These are phyloP conservation scores for Ananas comosus DNA, from an alignment of 176 grass and related monocot genomes.

Conservation along the genomic window DNA sequence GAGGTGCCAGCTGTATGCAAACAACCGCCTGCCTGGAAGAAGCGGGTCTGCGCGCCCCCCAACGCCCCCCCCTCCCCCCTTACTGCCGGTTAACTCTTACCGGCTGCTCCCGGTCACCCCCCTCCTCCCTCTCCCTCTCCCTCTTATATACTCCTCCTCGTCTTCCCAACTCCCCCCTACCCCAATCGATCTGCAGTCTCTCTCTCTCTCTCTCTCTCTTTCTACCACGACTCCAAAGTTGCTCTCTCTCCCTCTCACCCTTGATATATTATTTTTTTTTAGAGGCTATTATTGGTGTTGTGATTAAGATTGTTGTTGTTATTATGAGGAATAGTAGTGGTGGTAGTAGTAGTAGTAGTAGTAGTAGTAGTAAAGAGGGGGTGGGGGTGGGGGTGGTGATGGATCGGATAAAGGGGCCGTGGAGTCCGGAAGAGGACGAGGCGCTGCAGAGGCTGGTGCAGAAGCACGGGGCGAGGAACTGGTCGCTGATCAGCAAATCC, in stretches of 20 bases:
- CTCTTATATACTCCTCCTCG: constrained; percentile 12
- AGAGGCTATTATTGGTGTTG: background rate
- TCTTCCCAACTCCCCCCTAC: background rate
- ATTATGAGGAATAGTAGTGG: background rate
- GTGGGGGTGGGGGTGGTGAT: background rate
- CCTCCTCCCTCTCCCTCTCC: background rate
- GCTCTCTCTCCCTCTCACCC: background rate
- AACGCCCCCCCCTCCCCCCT: background rate
- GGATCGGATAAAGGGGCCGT: constrained; percentile 72
- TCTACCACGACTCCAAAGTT: background rate
- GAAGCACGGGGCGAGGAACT: constrained; percentile 78
- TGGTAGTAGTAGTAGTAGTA: too few relatives aligned
- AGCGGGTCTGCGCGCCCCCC: background rate
- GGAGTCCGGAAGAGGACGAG: constrained; percentile 96
- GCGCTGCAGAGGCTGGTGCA: constrained; percentile 63
- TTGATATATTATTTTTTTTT: too few relatives aligned
- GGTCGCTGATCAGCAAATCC: constrained; percentile 67
- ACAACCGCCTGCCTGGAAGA: constrained; percentile 30
- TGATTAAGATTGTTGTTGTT: background rate
- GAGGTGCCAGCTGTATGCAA: constrained; percentile 34
- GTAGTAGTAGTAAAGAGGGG: too few relatives aligned
- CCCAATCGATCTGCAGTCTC: background rate
- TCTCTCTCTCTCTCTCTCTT: background rate
- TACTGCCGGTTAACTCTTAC: constrained; percentile 1
- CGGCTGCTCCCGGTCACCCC: constrained; percentile 14